Base-by-base conservation (phyloP, 1,284 basidiomycete genomes). In the Naganishia sp. region DNA sequence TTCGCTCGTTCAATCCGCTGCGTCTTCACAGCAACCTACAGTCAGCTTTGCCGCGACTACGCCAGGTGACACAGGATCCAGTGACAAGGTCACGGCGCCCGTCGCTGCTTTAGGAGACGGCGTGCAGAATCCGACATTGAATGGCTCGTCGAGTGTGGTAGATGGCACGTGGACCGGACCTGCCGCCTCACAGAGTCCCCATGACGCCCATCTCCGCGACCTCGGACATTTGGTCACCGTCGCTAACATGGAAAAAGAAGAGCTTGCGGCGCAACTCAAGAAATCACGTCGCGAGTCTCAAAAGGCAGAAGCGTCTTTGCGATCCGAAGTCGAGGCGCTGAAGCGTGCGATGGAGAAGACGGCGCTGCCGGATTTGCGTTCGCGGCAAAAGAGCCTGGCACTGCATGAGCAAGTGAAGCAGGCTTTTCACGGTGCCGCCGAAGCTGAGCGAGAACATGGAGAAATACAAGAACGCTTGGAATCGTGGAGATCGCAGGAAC, bases 371-470 rank as follows among this genome's bases (percentile, higher is more conserved):
- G 79, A 80, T 69, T 66, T 77, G 63, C 69, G 79, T 43, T 75
- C 77, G 23, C 75, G 77, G 67, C 79, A 80, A 57, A 80, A 80
- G 66, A 74, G 76, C 42, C 67, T 80, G 33, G 79, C 79, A 6
- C 63, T 79, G 33, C 78, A 80, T 66, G 78, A 80, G 65, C 79
- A 80, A 66, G 79, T 79, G 55, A 80, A 80, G 67, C 79, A 80
- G 66, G 79, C 74, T 7, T 77, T 75, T 72, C 76, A 77, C 0
- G 78, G 71, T 0, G 75, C 78, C 0, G 76, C 78, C 52, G 56
- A 71, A 4, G 77, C 78, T 2, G 77, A 77, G 46, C 69, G 71
- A 46, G 76, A 79, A 66, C 68, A 74, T 5, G 69, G 55, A 13
- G 70, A 67, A 11, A 75, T 79, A 13, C 72, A 76, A 59, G 67